phyloP scores from a whole-genome alignment of 495 filamentous ascomycete genomes.

The Hyaloscypha hepaticicola region DNA sequence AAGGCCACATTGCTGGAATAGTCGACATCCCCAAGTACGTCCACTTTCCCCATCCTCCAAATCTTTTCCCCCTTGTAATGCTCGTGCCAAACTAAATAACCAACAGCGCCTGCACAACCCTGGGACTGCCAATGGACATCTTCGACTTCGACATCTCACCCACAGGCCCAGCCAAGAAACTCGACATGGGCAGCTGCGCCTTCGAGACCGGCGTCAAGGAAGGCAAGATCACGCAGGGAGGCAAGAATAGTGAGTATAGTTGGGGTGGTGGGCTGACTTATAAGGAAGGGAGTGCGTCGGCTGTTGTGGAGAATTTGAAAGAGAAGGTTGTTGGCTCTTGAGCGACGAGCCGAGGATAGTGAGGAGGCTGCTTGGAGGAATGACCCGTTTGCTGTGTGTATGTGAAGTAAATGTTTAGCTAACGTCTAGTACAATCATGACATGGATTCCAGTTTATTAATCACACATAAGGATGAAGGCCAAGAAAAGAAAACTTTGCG shows the following conservation, averaged over 20 bases:
- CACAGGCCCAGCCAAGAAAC: slow-evolving; percentile 53
- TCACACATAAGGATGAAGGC: too few relatives aligned
- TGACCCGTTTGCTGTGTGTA: too few relatives aligned
- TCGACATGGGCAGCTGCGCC: slow-evolving; percentile 77
- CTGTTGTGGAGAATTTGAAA: slow-evolving; percentile 1
- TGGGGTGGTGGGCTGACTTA: slow-evolving; percentile 53
- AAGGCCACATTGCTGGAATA: slow-evolving; percentile 91
- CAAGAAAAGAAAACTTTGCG: not conserved
- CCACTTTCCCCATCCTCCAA: slow-evolving; percentile 8
- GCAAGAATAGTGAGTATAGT: slow-evolving; percentile 45
- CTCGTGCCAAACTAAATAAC: slow-evolving; percentile 33
- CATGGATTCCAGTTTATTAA: too few relatives aligned
- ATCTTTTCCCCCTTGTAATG: too few relatives aligned
- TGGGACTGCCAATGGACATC: slow-evolving; percentile 91
- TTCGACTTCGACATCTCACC: slow-evolving; percentile 93
- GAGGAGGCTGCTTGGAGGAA: too few relatives aligned
- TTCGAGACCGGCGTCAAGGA: slow-evolving; percentile 56
- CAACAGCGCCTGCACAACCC: slow-evolving; percentile 71
- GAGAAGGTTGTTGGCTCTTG: not conserved
- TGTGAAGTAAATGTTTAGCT: too few relatives aligned
- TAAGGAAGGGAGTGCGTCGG: slow-evolving; percentile 3
- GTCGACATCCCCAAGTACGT: slow-evolving; percentile 70
- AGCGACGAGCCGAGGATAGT: not conserved
- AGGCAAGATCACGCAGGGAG: slow-evolving; percentile 43
- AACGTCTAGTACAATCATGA: not conserved